Evolutionary conservation across 768 basidiomycete species (phyloP).

Genomic region (Podaxis pistillaris): DNA sequence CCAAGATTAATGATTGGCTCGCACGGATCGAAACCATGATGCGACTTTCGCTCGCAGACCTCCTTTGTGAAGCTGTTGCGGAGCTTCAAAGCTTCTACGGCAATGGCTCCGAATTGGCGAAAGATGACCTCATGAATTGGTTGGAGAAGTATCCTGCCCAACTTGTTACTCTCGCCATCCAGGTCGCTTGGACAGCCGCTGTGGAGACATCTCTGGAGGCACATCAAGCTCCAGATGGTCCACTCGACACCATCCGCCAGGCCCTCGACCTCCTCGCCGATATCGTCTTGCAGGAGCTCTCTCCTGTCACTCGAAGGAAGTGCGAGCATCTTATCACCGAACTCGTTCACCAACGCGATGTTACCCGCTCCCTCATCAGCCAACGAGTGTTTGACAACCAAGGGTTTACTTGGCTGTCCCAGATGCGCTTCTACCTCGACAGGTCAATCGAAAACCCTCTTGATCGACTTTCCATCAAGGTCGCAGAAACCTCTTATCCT

Average conservation of each 20-base stretch:
- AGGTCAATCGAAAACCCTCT: slow-evolving; percentile 67
- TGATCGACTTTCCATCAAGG: slow-evolving; percentile 75
- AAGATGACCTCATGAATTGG: slow-evolving; percentile 80
- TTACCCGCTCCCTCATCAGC: slow-evolving; percentile 75
- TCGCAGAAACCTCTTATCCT: slow-evolving; percentile 90
- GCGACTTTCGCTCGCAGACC: slow-evolving; percentile 81
- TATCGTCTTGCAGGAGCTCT: slow-evolving; percentile 88
- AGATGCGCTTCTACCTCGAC: slow-evolving; percentile 98
- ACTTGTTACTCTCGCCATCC: slow-evolving; percentile 91
- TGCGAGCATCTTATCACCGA: slow-evolving; percentile 99
- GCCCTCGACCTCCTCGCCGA: slow-evolving; percentile 95
- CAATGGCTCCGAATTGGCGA: slow-evolving; percentile 53
- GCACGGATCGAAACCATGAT: slow-evolving; percentile 90
- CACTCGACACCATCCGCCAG: slow-evolving; percentile 74
- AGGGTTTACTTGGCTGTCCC: slow-evolving; percentile 91
- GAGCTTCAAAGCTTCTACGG: slow-evolving; percentile 85
- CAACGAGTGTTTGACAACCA: slow-evolving; percentile 61
- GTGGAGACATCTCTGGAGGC: slow-evolving; percentile 72
- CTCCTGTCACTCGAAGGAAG: slow-evolving; percentile 90
- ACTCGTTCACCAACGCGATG: slow-evolving; percentile 96
- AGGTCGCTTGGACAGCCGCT: slow-evolving; percentile 90
- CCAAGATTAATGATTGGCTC: slow-evolving; percentile 99
- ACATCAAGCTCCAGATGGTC: slow-evolving; percentile 51
- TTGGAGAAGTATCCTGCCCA: slow-evolving; percentile 95
- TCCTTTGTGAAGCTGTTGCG: slow-evolving; percentile 75